These are phyloP conservation scores for Rosa hybrid DNA, from an alignment of 331 rosid genomes.

Conservation along the genomic window DNA sequence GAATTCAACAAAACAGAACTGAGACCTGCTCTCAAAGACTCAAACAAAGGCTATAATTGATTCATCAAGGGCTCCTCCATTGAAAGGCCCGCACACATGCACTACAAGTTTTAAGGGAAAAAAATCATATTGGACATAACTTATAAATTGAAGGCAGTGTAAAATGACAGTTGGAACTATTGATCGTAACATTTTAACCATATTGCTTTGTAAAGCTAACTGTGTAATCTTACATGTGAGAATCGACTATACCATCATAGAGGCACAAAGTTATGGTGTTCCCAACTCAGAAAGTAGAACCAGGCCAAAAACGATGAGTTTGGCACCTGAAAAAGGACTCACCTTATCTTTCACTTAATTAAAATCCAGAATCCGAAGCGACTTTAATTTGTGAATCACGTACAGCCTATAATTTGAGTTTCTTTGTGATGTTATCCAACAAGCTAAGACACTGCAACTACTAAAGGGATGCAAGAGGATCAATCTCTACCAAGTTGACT, in stretches of 20 bases:
- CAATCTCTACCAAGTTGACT: too few species aligned
- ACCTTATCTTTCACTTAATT: constrained; percentile 81
- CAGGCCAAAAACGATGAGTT: background rate
- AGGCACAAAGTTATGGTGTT: background rate
- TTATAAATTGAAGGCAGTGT: background rate
- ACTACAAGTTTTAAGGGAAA: too few species aligned
- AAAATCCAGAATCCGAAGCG: constrained; percentile 83
- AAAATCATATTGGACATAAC: too few species aligned
- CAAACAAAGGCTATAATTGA: too few species aligned
- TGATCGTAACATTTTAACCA: background rate
- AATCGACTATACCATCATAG: background rate
- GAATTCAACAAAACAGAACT: too few species aligned
- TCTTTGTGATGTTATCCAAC: constrained; percentile 80
- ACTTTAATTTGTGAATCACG: constrained; percentile 66
- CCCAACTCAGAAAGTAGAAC: background rate
- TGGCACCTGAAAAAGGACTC: constrained; percentile 4
- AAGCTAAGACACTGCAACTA: constrained; percentile 76
- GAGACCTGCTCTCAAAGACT: too few species aligned
- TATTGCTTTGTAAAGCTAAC: too few species aligned
- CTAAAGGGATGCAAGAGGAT: constrained; percentile 61
- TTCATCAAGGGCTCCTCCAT: too few species aligned
- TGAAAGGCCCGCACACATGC: too few species aligned
- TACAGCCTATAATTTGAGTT: constrained; percentile 76
- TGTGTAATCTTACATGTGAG: background rate
- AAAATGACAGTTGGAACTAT: background rate